Evolutionary conservation across 768 basidiomycete species (phyloP), one percentile per base, ranked within the genome.

Genomic region (Holtermanniella nyarrowii): DNA sequence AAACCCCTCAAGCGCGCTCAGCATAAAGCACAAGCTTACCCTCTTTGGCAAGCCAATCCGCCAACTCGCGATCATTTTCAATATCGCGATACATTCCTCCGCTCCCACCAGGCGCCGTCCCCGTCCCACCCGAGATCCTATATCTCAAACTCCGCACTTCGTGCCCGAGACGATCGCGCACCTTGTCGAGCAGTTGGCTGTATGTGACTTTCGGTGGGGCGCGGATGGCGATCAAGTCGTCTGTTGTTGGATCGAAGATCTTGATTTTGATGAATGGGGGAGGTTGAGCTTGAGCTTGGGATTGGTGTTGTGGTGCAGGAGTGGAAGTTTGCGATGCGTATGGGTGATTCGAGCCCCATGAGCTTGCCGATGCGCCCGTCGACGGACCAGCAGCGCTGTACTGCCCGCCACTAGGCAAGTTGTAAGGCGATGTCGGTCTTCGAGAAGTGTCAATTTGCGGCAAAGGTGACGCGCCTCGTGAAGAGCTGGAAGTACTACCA

Each of bases 201-300:
- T 86, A 84, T 5, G 85, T 82, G 39, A 97, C 90, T 47, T 79
- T 80, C 21, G 95, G 95, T 66, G 93, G 90, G 24, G 97, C 93
- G 13, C 95, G 83, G 50, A 97, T 95, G 3, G 95, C 95, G 57
- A 97, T 89, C 49, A 97, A 75, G 70, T 99, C 95, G 66, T 97
- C 91, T 22, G 88, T 84, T 50, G 84, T 77, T 37, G 86, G 81
- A 73, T 95, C 87, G 69, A 95, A 95, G 42, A 99, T 88, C 74
- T 99, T 99, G 75, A 99, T 95, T 75, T 97, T 99, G 59, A 97
- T 79, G 73, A 90, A 97, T 21, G 91, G 86, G 37, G 22, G 55
- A 31, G 25, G 23, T 44, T 21, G 48, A 23, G 18, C 46, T 24
- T 43, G 50, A 26, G 20, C 21, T n/a, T 25, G 54, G 42, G 25